Conservation (phyloP, 1,284 basidiomycete species). For the Ceratobasidium sp. region DNA sequence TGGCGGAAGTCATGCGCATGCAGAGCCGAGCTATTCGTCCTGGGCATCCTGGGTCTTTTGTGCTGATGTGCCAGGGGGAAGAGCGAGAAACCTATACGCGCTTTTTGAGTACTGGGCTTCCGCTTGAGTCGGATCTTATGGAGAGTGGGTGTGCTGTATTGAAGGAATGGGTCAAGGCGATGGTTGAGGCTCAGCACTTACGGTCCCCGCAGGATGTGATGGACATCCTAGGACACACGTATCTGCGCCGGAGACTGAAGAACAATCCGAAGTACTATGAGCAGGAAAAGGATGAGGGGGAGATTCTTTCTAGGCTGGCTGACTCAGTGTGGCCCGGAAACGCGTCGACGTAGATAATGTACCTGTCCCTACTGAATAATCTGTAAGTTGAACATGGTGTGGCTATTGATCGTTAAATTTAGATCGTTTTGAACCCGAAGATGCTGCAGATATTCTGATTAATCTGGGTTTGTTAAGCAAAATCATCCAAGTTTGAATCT, state of each 20-base stretch:
- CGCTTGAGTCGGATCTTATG: slow-evolving; percentile 85
- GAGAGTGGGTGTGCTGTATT: slow-evolving; percentile 64
- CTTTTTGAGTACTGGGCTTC: slow-evolving; percentile 88
- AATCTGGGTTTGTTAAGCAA: no score
- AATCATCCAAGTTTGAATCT: no score
- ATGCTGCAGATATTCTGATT: no score
- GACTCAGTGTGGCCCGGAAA: slow-evolving; percentile 63
- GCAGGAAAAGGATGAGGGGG: slow-evolving; percentile 63
- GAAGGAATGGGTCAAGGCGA: slow-evolving; percentile 66
- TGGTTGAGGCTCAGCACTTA: slow-evolving; percentile 61
- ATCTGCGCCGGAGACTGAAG: slow-evolving; percentile 76
- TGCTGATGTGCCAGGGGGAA: slow-evolving; percentile 90
- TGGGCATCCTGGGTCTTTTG: slow-evolving; percentile 74
- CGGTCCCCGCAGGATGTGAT: slow-evolving; percentile 76
- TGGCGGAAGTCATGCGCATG: slow-evolving; percentile 87
- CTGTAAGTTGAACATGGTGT: no score
- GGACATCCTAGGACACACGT: slow-evolving; percentile 86
- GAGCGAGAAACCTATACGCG: slow-evolving; percentile 81
- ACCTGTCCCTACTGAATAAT: no score
- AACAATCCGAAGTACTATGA: slow-evolving; percentile 93
- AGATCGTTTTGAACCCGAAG: no score
- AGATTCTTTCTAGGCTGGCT: slow-evolving; percentile 73
- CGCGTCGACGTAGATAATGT: not conserved
- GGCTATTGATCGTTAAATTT: no score
- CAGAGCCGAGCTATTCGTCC: slow-evolving; percentile 86